Conservation (phyloP, 2,329 filamentous ascomycete genomes). For the Sclerotinia borealis region DNA sequence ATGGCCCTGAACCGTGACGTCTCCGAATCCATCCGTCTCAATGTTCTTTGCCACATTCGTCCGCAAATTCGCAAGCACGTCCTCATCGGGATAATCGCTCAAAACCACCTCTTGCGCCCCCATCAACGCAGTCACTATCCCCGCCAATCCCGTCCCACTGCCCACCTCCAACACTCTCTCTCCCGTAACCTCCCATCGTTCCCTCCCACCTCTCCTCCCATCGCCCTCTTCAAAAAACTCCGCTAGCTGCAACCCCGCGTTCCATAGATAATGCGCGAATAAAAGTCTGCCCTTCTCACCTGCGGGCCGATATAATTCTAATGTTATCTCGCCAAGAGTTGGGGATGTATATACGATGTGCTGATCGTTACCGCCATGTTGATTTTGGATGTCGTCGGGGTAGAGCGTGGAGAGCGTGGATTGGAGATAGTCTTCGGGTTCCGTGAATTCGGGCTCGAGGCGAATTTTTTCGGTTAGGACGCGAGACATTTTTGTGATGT, state of each 20-base stretch:
- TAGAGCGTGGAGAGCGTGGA: slow-evolving; percentile 58
- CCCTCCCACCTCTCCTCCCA: slow-evolving; percentile 10
- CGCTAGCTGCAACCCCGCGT: slow-evolving; percentile 51
- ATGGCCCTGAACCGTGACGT: slow-evolving; percentile 51
- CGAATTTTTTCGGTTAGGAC: slow-evolving; percentile 41
- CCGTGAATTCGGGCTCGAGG: slow-evolving; percentile 34
- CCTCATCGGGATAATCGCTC: slow-evolving; percentile 61
- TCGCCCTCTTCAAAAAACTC: slow-evolving; percentile 45
- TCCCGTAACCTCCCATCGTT: slow-evolving; percentile 7
- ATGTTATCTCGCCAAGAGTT: slow-evolving; percentile 27
- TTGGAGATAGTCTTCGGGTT: slow-evolving; percentile 55
- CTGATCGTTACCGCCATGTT: slow-evolving; percentile 53
- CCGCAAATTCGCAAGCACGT: slow-evolving; percentile 52
- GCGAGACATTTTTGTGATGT: slow-evolving; percentile 34
- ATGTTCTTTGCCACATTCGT: slow-evolving; percentile 50
- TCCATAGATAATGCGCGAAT: slow-evolving; percentile 72
- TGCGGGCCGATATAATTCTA: neutral
- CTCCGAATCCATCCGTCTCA: slow-evolving; percentile 25
- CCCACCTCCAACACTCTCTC: slow-evolving; percentile 41
- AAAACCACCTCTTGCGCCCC: slow-evolving; percentile 48
- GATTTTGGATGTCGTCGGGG: slow-evolving; percentile 56
- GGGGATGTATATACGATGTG: slow-evolving; percentile 53
- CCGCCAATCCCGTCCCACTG: slow-evolving; percentile 54
- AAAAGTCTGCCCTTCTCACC: slow-evolving; percentile 47
- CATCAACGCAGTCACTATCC: slow-evolving; percentile 43